Evolutionary conservation across 495 filamentous ascomycete genomes (phyloP), one percentile per base, ranked within the genome.

Genomic region (Massariosphaeria phaeospora): DNA sequence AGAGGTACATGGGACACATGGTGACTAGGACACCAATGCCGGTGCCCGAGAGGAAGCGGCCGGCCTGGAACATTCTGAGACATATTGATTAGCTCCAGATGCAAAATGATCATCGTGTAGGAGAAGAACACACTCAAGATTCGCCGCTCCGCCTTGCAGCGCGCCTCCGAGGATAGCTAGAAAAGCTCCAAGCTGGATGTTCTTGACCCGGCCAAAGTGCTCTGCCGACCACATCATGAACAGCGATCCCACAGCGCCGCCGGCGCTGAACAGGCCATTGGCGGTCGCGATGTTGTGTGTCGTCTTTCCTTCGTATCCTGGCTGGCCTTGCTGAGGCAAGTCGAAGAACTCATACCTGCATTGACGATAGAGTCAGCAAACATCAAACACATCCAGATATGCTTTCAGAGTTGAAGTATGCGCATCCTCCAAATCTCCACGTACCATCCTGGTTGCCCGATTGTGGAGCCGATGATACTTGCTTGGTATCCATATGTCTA

Each of bases 1-100:
- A 63, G 33, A 74, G 70, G 29, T 74, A 76, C 21, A 72, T 66
- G 3, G 73, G 73, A 27, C 70, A 58, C 15, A 75, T 47, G n/a
- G 66, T 56, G 13, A 70, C 66, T 24, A 68, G 57, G 29, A 58
- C 61, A 20, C 73, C 73, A 36, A 74, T 63, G 12, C 61, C 72
- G 40, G 68, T 51, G 21, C 72, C 72, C 18, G 69, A 61, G 39
- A 74, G 56, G 1, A 66, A 64, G 17, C 70, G 66, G n/a, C 69
- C 72, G 38, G n/a, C n/a, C n/a, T n/a, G n/a, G n/a, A n/a, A n/a
- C n/a, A n/a, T n/a, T n/a, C n/a, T n/a, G n/a, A n/a, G n/a, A n/a
- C n/a, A n/a, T n/a, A n/a, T n/a, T n/a, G n/a, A n/a, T n/a, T n/a
- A n/a, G n/a, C n/a, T n/a, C n/a, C n/a, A n/a, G n/a, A n/a, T n/a